These are phyloP conservation scores for Alternaria hordeiaustralica DNA, from an alignment of 2,329 filamentous ascomycete species.

Conservation along the genomic window DNA sequence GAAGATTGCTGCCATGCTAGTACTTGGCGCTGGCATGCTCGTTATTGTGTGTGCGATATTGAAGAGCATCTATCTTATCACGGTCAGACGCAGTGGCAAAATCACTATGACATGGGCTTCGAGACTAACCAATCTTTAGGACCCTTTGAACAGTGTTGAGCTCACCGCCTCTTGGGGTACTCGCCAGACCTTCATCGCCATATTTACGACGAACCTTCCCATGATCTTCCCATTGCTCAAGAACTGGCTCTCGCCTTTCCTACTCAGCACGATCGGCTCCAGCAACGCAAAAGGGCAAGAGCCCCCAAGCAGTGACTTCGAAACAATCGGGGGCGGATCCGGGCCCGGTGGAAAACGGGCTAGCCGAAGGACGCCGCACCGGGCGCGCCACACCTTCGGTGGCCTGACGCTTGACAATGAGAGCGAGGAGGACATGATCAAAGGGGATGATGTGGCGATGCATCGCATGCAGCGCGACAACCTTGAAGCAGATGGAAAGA, in stretches of 20 bases:
- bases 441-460: background rate
- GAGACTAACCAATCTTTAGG: background rate
- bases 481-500: background rate
- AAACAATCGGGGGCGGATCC: background rate
- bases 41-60: conserved; percentile 63
- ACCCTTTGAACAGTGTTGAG: background rate
- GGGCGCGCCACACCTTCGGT: background rate
- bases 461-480: background rate
- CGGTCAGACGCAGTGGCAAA: background rate
- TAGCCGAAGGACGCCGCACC: background rate
- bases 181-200: conserved; percentile 56
- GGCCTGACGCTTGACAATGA: background rate
- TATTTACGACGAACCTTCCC: conserved; percentile 51
- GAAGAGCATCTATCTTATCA: conserved; percentile 51
- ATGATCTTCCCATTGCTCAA: conserved; percentile 1
- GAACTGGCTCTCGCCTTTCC: background rate
- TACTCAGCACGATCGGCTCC: background rate
- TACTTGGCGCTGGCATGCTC: conserved; percentile 64
- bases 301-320: background rate
- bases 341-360: background rate
- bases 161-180: conserved; percentile 54
- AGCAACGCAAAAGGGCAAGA: background rate
- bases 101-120: rapidly evolving
- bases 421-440: background rate
- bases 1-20: conserved; percentile 60